phyloP scores from a whole-genome alignment of 2,329 filamentous ascomycete species.

The Trematosphaeria pertusa region DNA sequence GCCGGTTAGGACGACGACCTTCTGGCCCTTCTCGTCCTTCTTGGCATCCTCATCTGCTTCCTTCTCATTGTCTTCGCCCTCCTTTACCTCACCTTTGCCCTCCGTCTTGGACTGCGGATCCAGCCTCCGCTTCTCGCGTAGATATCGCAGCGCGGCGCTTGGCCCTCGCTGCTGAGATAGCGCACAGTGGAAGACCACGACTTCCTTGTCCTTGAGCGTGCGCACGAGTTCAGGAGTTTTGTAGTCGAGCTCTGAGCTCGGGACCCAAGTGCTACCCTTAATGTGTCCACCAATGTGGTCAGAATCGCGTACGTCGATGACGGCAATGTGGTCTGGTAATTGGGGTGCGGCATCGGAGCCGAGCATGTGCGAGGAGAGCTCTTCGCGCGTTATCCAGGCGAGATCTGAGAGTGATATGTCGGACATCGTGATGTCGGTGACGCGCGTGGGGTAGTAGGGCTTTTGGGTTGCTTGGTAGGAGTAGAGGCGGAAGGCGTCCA shows the following conservation, averaged over 20 bases:
- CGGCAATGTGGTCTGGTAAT: slow-evolving; percentile 60
- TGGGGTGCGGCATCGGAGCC: slow-evolving; percentile 26
- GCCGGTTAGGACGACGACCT: slow-evolving; percentile 11
- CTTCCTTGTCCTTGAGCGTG: slow-evolving; percentile 76
- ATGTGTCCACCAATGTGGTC: slow-evolving; percentile 95
- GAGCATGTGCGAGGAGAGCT: slow-evolving; percentile 63
- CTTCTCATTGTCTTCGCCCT: slow-evolving; percentile 24
- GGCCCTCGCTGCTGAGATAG: slow-evolving; percentile 91
- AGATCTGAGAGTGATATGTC: slow-evolving; percentile 68
- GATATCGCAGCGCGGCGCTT: slow-evolving; percentile 79
- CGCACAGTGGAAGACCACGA: slow-evolving; percentile 93
- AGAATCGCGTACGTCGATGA: slow-evolving; percentile 90
- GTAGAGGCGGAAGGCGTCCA: slow-evolving; percentile 26
- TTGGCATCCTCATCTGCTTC: slow-evolving; percentile 21
- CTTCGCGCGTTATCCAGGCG: slow-evolving; percentile 69
- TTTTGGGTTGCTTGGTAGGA: slow-evolving; percentile 17
- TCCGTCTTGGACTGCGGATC: slow-evolving; percentile 30
- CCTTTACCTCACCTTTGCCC: slow-evolving; percentile 25
- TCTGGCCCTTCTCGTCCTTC: slow-evolving; percentile 15
- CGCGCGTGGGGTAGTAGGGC: slow-evolving; percentile 6
- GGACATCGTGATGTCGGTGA: slow-evolving; percentile 44
- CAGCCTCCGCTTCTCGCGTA: slow-evolving; percentile 70
- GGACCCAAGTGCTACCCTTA: slow-evolving; percentile 75
- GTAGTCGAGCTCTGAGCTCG: slow-evolving; percentile 74
- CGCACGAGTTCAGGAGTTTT: slow-evolving; percentile 83